Base-by-base conservation (phyloP, 1,284 basidiomycete species). In the Cryptococcus sp. region DNA sequence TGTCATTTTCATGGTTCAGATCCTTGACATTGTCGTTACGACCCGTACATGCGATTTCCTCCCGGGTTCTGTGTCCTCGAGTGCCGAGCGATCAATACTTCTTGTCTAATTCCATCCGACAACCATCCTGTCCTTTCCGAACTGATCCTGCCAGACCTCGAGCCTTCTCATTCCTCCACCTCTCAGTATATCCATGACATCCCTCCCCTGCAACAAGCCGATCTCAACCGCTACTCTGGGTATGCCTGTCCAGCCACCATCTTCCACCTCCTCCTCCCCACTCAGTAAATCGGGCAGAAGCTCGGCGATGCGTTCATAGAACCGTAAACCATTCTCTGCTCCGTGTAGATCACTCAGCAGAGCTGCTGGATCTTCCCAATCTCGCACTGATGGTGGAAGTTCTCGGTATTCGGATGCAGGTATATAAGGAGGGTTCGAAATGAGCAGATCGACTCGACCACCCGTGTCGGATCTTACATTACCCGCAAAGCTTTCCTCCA, bases 391-490 rank as follows among this genome's bases (percentile, higher is more conserved):
- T 18, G 66, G 55, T 3, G 85, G 81, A 22, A 94, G 80, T 14
- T 67, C 54, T 40, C 81, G 74, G 67, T 85, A 93, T 53, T 88
- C 85, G 31, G 70, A 55, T 49, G 69, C 77, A 21, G 89, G 78
- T 62, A 97, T 89, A 75, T 96, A 96, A 5, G 92, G 92, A n/a
- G 92, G 92, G 72, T 96, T 97, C 11, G 87, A 85, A 5, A 90
- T 89, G 60, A 97, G 75, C 52, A 96, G 72, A 73, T 92, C 84
- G 70, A 85, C 85, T 57, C 53, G n/a, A 53, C 49, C 19, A 9
- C 19, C 41, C 21, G 19, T 43, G 19, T 43, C 13, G 18, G 41
- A 19, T 22, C 23, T 37, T n/a, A 70, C 25, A 1, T 23, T 31
- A 18, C 42, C 28, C 13, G 42, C 25, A 45, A 59, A 59, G 16